Percentiles rank a stretch among this genome's conserved stretches.
These are phyloP conservation scores for Fusarium falciforme DNA, from an alignment of 2,329 filamentous ascomycete species.

Conservation along the genomic window DNA sequence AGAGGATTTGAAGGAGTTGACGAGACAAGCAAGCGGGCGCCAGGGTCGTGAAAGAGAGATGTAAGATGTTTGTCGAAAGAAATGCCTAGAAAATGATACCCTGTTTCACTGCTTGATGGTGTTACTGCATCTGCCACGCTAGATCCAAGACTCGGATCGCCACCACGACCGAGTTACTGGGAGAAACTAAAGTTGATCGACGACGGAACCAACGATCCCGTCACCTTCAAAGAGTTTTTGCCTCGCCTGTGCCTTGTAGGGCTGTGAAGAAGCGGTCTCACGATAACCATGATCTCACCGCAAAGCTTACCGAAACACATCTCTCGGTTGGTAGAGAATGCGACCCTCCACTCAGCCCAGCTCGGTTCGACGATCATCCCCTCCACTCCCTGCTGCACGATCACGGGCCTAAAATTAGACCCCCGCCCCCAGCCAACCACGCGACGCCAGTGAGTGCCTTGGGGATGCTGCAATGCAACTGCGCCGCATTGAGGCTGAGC, in stretches of 20 bases:
- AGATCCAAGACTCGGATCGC: background rate
- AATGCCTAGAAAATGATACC: constrained; percentile 32
- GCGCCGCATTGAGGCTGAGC: constrained; percentile 27
- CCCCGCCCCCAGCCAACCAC: constrained; percentile 10
- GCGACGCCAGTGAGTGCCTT: background rate
- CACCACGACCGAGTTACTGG: background rate
- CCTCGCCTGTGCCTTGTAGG: constrained; percentile 1
- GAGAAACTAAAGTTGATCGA: background rate
- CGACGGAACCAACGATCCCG: background rate
- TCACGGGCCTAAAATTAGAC: constrained; percentile 25
- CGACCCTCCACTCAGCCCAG: background rate
- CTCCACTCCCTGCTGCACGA: background rate
- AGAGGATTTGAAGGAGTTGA: constrained; percentile 6
- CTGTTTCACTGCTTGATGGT: constrained; percentile 3
- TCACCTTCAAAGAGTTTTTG: background rate
- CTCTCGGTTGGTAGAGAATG: background rate
- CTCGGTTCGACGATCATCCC: background rate
- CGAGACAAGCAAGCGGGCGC: background rate
- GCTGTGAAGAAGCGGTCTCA: background rate
- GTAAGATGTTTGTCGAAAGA: constrained; percentile 1
- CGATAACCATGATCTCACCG: background rate
- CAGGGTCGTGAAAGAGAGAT: background rate
- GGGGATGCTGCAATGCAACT: constrained; percentile 4
- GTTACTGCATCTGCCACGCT: background rate
- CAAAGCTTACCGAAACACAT: background rate